Base-by-base conservation (phyloP, 1,284 basidiomycete genomes). In the Polyporus tsugae region DNA sequence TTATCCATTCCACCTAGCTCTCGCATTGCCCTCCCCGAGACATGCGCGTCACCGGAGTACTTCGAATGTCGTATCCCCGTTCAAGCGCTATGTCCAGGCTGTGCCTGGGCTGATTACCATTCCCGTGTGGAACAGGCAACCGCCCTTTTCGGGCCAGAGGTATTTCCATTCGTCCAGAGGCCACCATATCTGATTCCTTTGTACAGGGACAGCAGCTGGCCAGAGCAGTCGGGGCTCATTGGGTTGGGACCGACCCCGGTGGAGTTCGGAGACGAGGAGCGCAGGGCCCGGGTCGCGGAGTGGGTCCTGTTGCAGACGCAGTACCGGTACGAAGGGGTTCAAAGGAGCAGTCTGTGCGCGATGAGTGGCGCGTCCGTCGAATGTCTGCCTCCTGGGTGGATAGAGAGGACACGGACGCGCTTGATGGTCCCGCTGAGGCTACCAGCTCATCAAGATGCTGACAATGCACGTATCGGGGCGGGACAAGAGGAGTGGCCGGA, bases 151-250 rank as follows among this genome's bases (percentile, higher is more conserved):
- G 41, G 41, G 41, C 35, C 10, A 10, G 13, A 60, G 64, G 64
- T 60, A 49, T 15, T 15, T 29, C 38, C 35, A 7, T 11, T 36
- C 13, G 39, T 44, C 25, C n/a, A 19, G n/a, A n/a, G 60, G 1
- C 65, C 53, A 19, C 41, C 60, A 25, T 58, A 35, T 33, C 60
- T 66, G 38, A 62, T 62, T 7, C 65, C 60, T 29, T 53, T 62
- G 9, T 60, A 60, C 36, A 41, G 58, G 46, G 53, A 61, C 22
- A 6, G 25, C 46, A 38, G 46, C n/a, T 19, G 33, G 60, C 29
- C 35, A 36, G 44, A 9, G 9, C 57, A 25, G 1, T 38, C 25
- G 11, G 19, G 22, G 9, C 29, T 58, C 55, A 11, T 64, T 19
- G 64, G 64, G n/a, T 17, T 60, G 36, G 58, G 10, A 0, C 41